These are phyloP conservation scores for Immersiporthe knoxdaviesiana DNA, from an alignment of 2,329 filamentous ascomycete genomes.

Conservation along the genomic window DNA sequence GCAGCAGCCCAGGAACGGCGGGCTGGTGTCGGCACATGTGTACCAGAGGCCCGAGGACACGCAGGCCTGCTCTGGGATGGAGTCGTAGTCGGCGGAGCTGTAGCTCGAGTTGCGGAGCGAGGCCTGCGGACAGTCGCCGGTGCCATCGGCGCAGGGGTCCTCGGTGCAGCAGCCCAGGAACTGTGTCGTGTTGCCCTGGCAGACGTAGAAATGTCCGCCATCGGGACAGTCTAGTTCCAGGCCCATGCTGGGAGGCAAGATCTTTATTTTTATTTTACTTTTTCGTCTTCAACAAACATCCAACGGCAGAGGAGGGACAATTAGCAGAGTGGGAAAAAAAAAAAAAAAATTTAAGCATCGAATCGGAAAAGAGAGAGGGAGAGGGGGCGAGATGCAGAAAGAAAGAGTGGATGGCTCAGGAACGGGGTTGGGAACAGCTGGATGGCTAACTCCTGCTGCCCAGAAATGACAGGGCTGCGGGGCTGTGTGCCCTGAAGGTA, in stretches of 20 bases:
- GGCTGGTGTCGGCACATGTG: constrained; percentile 36
- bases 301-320: background rate
- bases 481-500: background rate
- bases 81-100: constrained; percentile 32
- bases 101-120: constrained; percentile 39
- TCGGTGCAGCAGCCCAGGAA: constrained; percentile 47
- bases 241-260: constrained; percentile 1
- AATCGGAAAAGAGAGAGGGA: background rate
- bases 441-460: background rate
- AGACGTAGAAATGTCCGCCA: constrained; percentile 43
- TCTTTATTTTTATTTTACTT: no score
- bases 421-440: background rate
- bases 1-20: constrained; percentile 48
- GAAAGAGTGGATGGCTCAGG: background rate
- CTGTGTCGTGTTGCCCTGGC: constrained; percentile 35
- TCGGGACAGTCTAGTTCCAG: constrained; percentile 34
- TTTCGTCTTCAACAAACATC: no score
- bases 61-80: constrained; percentile 41
- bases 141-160: constrained; percentile 40
- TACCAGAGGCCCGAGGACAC: constrained; percentile 38
- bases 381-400: background rate
- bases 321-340: background rate
- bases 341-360: no score
- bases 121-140: constrained; percentile 40
- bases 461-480: background rate